phyloP scores from a whole-genome alignment of 352 stramenopile species.

The Globisporangium acanthophoron region DNA sequence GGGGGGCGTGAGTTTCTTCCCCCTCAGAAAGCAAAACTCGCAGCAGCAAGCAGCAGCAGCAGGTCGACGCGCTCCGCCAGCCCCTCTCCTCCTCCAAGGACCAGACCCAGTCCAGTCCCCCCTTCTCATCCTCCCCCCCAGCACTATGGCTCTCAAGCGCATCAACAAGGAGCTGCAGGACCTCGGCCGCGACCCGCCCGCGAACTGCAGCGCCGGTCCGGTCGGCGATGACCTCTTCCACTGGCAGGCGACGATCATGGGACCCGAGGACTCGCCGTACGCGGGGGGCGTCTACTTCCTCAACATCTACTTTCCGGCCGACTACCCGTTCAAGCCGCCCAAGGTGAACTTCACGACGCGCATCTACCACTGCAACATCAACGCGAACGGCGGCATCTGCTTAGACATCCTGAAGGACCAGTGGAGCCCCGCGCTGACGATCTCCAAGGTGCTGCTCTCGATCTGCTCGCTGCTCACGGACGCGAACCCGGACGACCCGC shows the following conservation, averaged over 20 bases:
- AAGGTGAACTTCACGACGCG: slow-evolving; percentile 99
- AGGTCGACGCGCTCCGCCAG: slow-evolving; percentile 7
- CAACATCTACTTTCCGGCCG: slow-evolving; percentile 98
- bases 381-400: slow-evolving; percentile 99
- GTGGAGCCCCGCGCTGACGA: slow-evolving; percentile 98
- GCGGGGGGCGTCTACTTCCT: slow-evolving; percentile 98
- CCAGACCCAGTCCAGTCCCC: not conserved
- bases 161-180: slow-evolving; percentile 97
- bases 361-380: slow-evolving; percentile 99
- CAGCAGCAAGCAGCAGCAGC: slow-evolving; percentile 20
- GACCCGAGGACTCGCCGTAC: slow-evolving; percentile 97
- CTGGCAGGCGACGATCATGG: slow-evolving; percentile 98
- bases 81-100: not conserved
- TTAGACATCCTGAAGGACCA: slow-evolving; percentile 99
- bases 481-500: slow-evolving; percentile 98
- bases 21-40: slow-evolving; percentile 30
- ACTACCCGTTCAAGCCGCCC: slow-evolving; percentile 99
- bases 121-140: not conserved
- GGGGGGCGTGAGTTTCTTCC: slow-evolving; percentile 5
- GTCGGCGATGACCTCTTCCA: slow-evolving; percentile 98
- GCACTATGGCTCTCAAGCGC: slow-evolving; percentile 89
- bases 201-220: slow-evolving; percentile 97
- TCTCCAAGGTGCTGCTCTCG: slow-evolving; percentile 99
- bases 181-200: slow-evolving; percentile 93
- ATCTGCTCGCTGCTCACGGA: slow-evolving; percentile 99